Evolutionary conservation across 768 basidiomycete species (phyloP), one percentile per base, ranked within the genome.

Genomic region (Russula sp.): DNA sequence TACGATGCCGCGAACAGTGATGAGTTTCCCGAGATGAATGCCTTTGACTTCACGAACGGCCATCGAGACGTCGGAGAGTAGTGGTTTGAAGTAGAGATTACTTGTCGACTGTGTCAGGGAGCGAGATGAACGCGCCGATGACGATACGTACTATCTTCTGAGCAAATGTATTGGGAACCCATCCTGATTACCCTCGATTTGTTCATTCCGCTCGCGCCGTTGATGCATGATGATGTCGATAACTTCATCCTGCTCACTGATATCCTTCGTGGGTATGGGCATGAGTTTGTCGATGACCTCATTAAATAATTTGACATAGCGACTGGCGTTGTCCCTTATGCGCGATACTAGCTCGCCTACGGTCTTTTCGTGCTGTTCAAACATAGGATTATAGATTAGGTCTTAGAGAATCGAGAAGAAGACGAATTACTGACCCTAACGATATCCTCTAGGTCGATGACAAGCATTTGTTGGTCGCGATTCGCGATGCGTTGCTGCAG

Each of bases 191-290:
- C 84, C 87, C 59, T 91, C 89, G 44, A 86, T 79, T 72, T 89
- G 85, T 59, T 88, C 85, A 70, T 98, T 98, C 62, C 92, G 82
- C 73, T 97, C 91, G 58, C 87, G 80, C 58, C 97, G 82, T 71
- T 98, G 97, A 73, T 94, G 93, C 66, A 98, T 81, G 62, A 99
- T 97, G 5, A 98, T 87, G 74, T 99, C 97, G 45, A 98, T 90
- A 54, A 98, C 95, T 73, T 99, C 97, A 65, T 93, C 90, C 45
- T 93, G 84, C 66, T 92, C 87, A 61, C 85, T 88, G 64, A 98
- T 90, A 69, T 97, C 94, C 71, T 87, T 89, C 9, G 90, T 94
- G 13, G 94, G 91, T 42, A 79, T 77, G 16, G 94, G 95, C 82
- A 98, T 86, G 58, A 96, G 80, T 65, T 84, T 83, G 79, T 99